phyloP scores from a whole-genome alignment of 306 rosid genomes.

The Inga laurina region DNA sequence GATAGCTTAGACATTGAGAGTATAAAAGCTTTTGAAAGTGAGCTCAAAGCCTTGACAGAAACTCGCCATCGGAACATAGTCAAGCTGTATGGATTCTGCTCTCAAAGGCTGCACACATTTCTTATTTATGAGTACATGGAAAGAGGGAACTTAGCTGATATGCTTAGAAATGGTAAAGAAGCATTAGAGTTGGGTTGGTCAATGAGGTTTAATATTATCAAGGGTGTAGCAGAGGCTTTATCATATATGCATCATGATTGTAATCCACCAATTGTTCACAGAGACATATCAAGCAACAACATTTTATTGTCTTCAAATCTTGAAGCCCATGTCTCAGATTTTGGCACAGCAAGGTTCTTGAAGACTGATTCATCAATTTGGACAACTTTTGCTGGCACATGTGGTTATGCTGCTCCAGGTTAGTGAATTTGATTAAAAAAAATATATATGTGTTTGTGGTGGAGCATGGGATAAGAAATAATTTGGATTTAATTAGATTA shows the following conservation, averaged over 20 bases:
- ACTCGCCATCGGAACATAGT: conserved; percentile 13
- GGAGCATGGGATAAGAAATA: no score
- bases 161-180: background rate
- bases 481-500: no score
- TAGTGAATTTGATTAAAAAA: no score
- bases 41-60: conserved; percentile 32
- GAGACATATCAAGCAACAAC: conserved; percentile 34
- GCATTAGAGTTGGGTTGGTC: background rate
- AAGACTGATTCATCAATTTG: background rate
- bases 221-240: background rate
- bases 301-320: conserved; percentile 7
- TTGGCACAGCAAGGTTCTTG: conserved; percentile 31
- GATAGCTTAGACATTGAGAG: background rate
- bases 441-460: no score
- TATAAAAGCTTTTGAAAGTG: conserved; percentile 22
- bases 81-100: background rate
- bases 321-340: conserved; percentile 31
- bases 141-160: background rate
- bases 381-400: conserved; percentile 28
- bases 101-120: background rate
- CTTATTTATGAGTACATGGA: background rate
- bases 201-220: background rate
- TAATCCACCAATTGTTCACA: background rate
- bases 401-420: conserved; percentile 39
- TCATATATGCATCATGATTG: background rate